Percentiles rank a stretch among this genome's conserved stretches.
phyloP scores from a whole-genome alignment of 2,329 filamentous ascomycete genomes.

The Pestalotiopsis fici region DNA sequence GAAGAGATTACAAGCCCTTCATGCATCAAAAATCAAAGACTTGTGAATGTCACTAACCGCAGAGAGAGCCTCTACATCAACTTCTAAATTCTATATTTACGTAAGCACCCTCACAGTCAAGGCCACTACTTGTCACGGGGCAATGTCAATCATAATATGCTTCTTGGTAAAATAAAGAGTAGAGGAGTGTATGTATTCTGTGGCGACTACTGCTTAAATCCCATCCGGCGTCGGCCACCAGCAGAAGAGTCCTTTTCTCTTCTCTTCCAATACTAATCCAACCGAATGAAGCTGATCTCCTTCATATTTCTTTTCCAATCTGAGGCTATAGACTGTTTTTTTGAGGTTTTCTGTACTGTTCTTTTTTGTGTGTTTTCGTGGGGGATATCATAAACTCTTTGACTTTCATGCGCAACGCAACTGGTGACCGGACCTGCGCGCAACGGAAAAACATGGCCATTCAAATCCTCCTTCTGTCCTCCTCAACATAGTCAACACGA shows the following conservation, averaged over 20 bases:
- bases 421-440: constrained; percentile 28
- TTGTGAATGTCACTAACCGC: no score
- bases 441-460: constrained; percentile 10
- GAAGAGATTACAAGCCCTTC: no score
- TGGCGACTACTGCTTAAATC: constrained; percentile 16
- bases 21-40: no score
- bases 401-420: constrained; percentile 14
- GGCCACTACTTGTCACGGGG: no score
- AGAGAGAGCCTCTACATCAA: no score
- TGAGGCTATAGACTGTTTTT: constrained; percentile 10
- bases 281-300: constrained; percentile 14
- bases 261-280: constrained; percentile 17
- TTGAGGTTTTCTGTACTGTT: constrained; percentile 7
- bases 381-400: background rate
- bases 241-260: constrained; percentile 32
- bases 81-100: no score
- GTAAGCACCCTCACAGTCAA: no score
- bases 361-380: background rate
- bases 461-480: no score
- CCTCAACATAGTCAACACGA: constrained; percentile 29
- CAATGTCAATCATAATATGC: no score
- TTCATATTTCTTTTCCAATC: constrained; percentile 20
- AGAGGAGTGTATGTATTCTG: background rate
- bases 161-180: background rate
- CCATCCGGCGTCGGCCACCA: constrained; percentile 44